A percentile compares a stretch with the other conserved stretches of the same genome.
These are phyloP conservation scores for Dioscorea alata DNA, from an alignment of 106 monocot species.

Conservation along the genomic window DNA sequence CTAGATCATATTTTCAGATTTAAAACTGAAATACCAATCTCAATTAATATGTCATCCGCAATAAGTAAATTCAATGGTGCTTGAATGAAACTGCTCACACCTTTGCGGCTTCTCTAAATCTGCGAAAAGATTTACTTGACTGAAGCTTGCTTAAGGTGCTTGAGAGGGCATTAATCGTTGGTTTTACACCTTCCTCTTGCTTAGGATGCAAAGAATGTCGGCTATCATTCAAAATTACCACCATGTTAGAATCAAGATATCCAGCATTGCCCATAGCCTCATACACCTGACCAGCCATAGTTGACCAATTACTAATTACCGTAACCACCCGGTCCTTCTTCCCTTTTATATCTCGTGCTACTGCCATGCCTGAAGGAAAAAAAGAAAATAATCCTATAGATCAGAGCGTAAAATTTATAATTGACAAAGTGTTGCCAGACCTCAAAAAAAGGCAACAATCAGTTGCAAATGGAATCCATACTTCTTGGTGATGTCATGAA, in stretches of 20 bases:
- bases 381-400: not conserved
- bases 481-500: no score
- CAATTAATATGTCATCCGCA: no score
- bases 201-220: conserved; percentile 68
- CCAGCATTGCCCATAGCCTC: conserved; percentile 88
- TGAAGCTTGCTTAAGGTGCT: conserved; percentile 79
- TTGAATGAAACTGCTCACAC: conserved; percentile 12
- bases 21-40: no score
- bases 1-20: no score
- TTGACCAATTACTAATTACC: conserved; percentile 68
- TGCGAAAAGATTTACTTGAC: conserved; percentile 64
- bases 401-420: not conserved
- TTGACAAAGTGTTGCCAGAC: no score
- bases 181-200: conserved; percentile 32
- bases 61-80: not conserved
- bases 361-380: conserved; percentile 62
- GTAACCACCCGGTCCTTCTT: conserved; percentile 54
- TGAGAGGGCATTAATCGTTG: conserved; percentile 48
- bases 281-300: conserved; percentile 74
- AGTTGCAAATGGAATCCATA: no score
- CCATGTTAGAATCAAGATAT: conserved; percentile 87
- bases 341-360: conserved; percentile 68
- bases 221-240: conserved; percentile 79
- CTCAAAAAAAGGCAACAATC: no score
- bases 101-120: conserved; percentile 75